Base-by-base conservation (phyloP, 2,329 filamentous ascomycete species). In the Sordariomycetes sp. region DNA sequence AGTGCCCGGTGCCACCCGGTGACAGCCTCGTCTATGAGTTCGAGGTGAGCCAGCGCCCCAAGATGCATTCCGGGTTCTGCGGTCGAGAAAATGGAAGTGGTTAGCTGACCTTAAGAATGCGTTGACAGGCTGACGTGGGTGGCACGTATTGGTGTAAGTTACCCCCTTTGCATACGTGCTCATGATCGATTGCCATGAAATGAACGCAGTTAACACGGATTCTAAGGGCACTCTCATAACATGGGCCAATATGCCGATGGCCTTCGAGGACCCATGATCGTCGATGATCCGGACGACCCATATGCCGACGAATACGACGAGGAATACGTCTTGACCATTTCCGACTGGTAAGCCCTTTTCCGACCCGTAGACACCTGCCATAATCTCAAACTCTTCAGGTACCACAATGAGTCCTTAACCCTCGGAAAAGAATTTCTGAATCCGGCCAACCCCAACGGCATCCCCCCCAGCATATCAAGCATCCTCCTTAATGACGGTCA, bases 211-310 rank as follows among this genome's bases (percentile, higher is more conserved):
- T 53, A 50, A 24, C 25, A 24, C 20, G 20, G 24, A 34, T 28
- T 52, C 7, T 48, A 58, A 75, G 71, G 85, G 61, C 84, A 87
- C 67, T 84, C 80, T 1, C 84, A 87, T 65, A 74, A 77, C 57
- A 76, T 77, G 69, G 81, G 77, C 1, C 82, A 86, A 63, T 87
- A 86, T 62, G 81, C 83, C 0, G 84, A 87, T 65, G 84, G 84
- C n/a, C 72, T 86, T 52, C 79, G 83, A 20, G 82, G 80, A 1
- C 70, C 80, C 0, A 63, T 87, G 50, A 79, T 86, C 57, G 73
- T 86, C 13, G 76, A 82, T 55, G 82, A 86, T 62, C 75, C 75
- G 0, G 65, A 75, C 0, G 72, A 79, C 32, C 80, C 80, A 1
- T 82, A 79, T 63, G 64, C 68, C 10, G 70, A 70, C 53, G 63